phyloP scores from a whole-genome alignment of 441 rosid genomes.

The Mallotus japonicus region DNA sequence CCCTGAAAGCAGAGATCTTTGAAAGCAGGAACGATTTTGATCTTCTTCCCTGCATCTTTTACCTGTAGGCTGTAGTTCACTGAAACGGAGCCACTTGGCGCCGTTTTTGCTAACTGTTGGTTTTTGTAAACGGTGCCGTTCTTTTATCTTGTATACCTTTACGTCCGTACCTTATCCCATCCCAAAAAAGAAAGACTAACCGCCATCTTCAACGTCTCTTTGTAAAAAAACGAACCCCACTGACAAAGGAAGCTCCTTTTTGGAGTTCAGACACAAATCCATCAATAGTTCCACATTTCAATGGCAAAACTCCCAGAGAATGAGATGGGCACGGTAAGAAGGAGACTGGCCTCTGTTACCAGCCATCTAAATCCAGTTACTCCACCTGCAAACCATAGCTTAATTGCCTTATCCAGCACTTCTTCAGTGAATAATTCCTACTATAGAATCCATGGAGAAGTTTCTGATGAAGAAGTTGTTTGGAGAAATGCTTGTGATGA shows the following conservation, averaged over 20 bases:
- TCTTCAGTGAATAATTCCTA: constrained; percentile 54
- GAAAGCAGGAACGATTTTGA: neutral
- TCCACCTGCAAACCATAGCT: constrained; percentile 11
- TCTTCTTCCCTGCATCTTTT: neutral
- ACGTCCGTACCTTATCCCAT: constrained; percentile 9
- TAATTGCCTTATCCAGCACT: constrained; percentile 34
- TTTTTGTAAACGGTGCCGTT: neutral
- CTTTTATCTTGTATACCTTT: too few relatives aligned
- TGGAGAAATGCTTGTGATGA: constrained; percentile 53
- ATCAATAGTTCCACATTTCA: neutral
- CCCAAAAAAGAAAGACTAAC: neutral
- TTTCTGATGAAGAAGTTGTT: constrained; percentile 45
- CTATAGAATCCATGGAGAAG: constrained; percentile 74
- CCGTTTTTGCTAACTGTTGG: neutral
- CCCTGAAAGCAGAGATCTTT: neutral
- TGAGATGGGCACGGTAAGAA: constrained; percentile 35
- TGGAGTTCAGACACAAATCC: neutral
- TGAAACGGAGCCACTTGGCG: constrained; percentile 1
- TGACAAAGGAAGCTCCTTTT: neutral
- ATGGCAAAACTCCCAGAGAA: constrained; percentile 28
- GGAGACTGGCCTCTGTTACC: constrained; percentile 49
- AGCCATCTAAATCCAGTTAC: constrained; percentile 40
- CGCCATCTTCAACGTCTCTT: constrained; percentile 1
- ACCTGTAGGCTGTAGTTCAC: neutral
- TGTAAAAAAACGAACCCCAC: neutral